Evolutionary conservation across 2,329 filamentous ascomycete species (phyloP), one percentile per base, ranked within the genome.

Genomic region (Trichoderma sp.): DNA sequence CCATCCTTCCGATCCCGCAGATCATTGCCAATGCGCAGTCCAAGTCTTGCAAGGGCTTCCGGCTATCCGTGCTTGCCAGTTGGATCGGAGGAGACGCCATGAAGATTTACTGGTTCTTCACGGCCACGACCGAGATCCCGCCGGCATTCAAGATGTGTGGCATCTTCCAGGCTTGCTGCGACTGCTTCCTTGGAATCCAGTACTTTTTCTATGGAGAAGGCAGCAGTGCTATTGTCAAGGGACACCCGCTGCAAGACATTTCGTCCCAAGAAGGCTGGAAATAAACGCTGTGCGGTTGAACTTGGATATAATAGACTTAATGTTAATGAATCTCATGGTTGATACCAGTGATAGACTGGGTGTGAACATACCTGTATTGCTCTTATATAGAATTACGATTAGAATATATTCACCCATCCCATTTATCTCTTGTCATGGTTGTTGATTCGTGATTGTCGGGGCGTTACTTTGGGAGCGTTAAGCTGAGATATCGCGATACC

Each of bases 101-200:
- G 89, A 96, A 96, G 84, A 91, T 94, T 85, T 91, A 93, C 74
- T 90, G 88, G 88, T 95, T 94, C 81, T 90, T 94, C 70, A 91
- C 89, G 2, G 86, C 90, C 1, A 86, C 84, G 1, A 87, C 87
- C 4, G 83, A 85, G 73, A 92, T 95, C 35, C 92, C 92, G 0
- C 85, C 86, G 84, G 88, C 90, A 1, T 96, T 95, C 79, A 94
- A 94, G 81, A 79, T 92, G 22, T 94, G 92, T 75, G 92, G 91
- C 71, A 83, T 93, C 66, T 93, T 95, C 79, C 92, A 95, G 82
- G 90, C 91, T 22, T 82, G 81, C 25, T 94, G 92, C 79, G 92
- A 96, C 80, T 80, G 84, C 58, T 89, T 91, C 70, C 83, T 95
- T 54, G 92, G 91, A 2, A 77, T 90, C 17, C 92, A 95, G 77